Percentiles rank a stretch among this genome's conserved stretches.
These are phyloP conservation scores for Nyctanthes arbortristis DNA, from an alignment of 257 asterid genomes.

Conservation along the genomic window DNA sequence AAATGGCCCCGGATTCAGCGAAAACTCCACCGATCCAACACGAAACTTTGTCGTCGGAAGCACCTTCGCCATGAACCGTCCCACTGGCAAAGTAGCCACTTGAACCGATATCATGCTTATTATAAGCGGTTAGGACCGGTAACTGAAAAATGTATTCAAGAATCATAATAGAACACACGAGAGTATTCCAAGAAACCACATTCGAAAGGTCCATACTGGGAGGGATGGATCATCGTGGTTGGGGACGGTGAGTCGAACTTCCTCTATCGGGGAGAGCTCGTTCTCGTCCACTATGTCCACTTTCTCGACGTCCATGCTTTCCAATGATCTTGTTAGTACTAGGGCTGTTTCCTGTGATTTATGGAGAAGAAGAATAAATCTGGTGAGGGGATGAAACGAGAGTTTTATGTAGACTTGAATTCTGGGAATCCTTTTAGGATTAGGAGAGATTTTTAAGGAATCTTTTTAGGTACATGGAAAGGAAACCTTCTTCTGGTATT, in stretches of 20 bases:
- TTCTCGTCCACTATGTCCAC: conserved; percentile 16
- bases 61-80: conserved; percentile 59
- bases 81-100: conserved; percentile 58
- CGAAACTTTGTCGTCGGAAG: conserved; percentile 46
- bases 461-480: too few species aligned
- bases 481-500: too few species aligned
- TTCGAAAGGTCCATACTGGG: conserved; percentile 72
- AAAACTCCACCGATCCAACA: conserved; percentile 39
- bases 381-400: too few species aligned
- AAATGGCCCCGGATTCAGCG: conserved; percentile 74
- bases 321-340: too few species aligned
- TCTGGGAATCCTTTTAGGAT: too few species aligned
- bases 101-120: conserved; percentile 56
- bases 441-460: too few species aligned
- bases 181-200: conserved; percentile 56
- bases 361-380: too few species aligned
- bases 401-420: too few species aligned
- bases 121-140: conserved; percentile 43
- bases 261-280: conserved; percentile 46
- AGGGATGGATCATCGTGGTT: conserved; percentile 54
- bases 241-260: conserved; percentile 60
- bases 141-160: conserved; percentile 60
- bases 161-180: conserved; percentile 54
- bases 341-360: too few species aligned
- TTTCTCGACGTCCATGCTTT: too few species aligned